Evolutionary conservation across 2,329 filamentous ascomycete species (phyloP), one percentile per base, ranked within the genome.

Genomic region (Fusarium torulosum): DNA sequence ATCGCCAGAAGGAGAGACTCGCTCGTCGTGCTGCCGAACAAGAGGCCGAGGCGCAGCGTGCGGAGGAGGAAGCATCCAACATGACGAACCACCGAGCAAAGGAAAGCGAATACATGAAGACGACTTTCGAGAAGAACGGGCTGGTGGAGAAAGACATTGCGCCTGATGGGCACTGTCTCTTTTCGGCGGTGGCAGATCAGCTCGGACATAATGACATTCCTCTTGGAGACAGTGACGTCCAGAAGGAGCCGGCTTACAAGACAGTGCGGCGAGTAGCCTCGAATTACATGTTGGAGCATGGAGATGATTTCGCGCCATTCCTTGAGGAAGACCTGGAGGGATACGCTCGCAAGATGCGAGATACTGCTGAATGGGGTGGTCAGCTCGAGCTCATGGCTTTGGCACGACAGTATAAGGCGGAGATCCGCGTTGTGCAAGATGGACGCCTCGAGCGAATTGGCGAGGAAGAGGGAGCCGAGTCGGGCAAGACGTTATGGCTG

Each of bases 321-420:
- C 82, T 97, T 70, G 94, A 97, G 75, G 94, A 96, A 76, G 88
- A 90, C 15, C 76, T 97, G 45, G 86, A 87, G 4, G 81, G 81
- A 10, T 97, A 98, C 78, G 85, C 92, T 45, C 80, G 81, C 45
- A 93, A 91, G 80, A 92, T 99, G 62, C 82, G 90, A 66, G 89
- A 96, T 59, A 97, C 94, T 47, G 94, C 93, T 0, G 95, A 97
- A 79, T 99, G 96, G 96, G 96, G 96, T 49, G 96, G 96, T 0
- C 93, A 98, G 82, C 79, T 97, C 66, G 96, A 99, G 83, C 80
- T 99, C 56, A 84, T 90, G 77, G 96, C 96, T 23, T 84, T 99
- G 76, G 92, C 95, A 50, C 90, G 88, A 76, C 88, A 87, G 54
- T 98, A 96, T 73, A 87, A 87, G 4, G 88, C 96, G 13, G 87